These are phyloP conservation scores for Leccinum angustisporum DNA, from an alignment of 1,284 basidiomycete genomes.

Conservation along the genomic window DNA sequence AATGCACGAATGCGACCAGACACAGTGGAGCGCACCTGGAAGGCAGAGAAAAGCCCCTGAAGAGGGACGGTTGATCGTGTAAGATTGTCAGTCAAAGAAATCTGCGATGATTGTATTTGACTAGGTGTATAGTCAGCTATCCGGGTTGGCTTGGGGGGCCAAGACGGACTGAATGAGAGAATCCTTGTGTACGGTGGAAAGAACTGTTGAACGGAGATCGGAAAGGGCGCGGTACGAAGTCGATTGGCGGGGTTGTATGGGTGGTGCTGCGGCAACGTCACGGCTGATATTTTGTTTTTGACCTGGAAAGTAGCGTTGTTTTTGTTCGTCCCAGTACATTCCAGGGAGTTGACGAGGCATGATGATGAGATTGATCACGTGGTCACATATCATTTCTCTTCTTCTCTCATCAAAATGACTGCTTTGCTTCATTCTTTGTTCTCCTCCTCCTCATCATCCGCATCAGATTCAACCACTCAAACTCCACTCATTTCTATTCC, in stretches of 20 bases:
- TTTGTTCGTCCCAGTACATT: constrained; percentile 48
- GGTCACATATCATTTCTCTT: constrained; percentile 1
- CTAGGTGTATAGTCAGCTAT: constrained; percentile 24
- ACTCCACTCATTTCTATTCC: no score
- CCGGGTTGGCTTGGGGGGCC: neutral
- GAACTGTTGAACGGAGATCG: constrained; percentile 16
- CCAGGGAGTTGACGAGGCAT: constrained; percentile 53
- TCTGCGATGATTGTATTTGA: constrained; percentile 37
- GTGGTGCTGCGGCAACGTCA: neutral
- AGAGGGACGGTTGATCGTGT: constrained; percentile 29
- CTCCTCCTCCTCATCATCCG: neutral
- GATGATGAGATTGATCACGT: neutral
- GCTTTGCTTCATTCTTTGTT: neutral
- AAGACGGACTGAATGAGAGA: constrained; percentile 30
- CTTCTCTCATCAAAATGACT: constrained; percentile 4
- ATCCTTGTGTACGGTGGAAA: constrained; percentile 21
- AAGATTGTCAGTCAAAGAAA: constrained; percentile 35
- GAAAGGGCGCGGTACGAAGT: constrained; percentile 10
- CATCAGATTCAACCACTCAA: no score
- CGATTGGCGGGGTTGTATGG: neutral
- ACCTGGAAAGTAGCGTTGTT: constrained; percentile 52
- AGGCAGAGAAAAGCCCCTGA: constrained; percentile 40
- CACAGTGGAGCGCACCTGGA: constrained; percentile 38
- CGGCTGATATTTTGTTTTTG: no score
- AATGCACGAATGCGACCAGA: neutral